Conservation (phyloP, 768 basidiomycete species). For the Agrocybe praecox region DNA sequence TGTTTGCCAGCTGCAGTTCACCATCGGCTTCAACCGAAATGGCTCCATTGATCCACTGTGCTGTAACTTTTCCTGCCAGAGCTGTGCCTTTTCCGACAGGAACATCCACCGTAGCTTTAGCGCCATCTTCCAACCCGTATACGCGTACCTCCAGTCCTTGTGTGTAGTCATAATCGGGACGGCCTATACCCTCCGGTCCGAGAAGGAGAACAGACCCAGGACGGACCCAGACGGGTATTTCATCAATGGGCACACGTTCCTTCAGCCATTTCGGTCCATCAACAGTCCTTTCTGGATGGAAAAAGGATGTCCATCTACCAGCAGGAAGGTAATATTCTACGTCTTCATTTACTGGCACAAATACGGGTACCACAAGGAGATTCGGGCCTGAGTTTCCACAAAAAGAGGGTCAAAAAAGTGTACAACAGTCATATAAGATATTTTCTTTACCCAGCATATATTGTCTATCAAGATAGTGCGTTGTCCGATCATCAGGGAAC, state of each 20-base stretch:
- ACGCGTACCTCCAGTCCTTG: slow-evolving; percentile 50
- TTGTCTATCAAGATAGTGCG: slow-evolving; percentile 62
- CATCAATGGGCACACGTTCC: slow-evolving; percentile 62
- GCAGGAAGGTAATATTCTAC: slow-evolving; percentile 62
- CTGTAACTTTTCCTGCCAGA: slow-evolving; percentile 44
- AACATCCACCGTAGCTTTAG: slow-evolving; percentile 37
- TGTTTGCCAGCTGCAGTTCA: slow-evolving; percentile 6
- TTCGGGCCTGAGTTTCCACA: slow-evolving; percentile 42
- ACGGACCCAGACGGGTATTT: slow-evolving; percentile 69
- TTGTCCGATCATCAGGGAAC: slow-evolving; percentile 59
- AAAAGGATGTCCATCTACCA: slow-evolving; percentile 64
- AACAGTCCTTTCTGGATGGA: slow-evolving; percentile 51
- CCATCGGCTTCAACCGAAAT: slow-evolving; percentile 11
- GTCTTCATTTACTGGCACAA: slow-evolving; percentile 55
- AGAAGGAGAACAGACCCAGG: slow-evolving; percentile 58
- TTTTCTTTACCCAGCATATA: slow-evolving; percentile 51
- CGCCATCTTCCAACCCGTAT: slow-evolving; percentile 54
- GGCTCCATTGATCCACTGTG: slow-evolving; percentile 12
- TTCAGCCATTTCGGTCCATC: slow-evolving; percentile 65
- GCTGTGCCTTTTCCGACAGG: slow-evolving; percentile 42
- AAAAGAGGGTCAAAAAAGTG: background rate
- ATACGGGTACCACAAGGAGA: slow-evolving; percentile 65
- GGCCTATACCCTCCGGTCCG: slow-evolving; percentile 50
- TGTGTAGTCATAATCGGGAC: slow-evolving; percentile 65
- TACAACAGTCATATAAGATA: background rate